Evolutionary conservation across 345 rosid genomes (phyloP).

Genomic region (Cardamine chenopodiifolia): DNA sequence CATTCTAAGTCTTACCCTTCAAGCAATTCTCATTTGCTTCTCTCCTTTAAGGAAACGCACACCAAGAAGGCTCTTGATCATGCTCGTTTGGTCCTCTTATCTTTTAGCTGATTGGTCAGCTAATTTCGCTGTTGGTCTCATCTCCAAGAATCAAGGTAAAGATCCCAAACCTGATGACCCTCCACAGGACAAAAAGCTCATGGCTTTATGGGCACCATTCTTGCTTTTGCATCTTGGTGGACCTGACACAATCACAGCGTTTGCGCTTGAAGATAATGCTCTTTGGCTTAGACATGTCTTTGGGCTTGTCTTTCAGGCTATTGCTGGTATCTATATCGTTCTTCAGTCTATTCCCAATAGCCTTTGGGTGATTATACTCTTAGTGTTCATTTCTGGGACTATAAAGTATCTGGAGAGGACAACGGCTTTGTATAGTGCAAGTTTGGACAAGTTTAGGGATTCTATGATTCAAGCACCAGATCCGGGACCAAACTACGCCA

Average conservation of each 20-base stretch:
- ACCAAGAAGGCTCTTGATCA: conserved; percentile 36
- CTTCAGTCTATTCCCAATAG: conserved; percentile 42
- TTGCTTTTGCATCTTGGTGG: conserved; percentile 69
- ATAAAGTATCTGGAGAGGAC: conserved; percentile 69
- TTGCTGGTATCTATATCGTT: conserved; percentile 54
- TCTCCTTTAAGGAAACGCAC: conserved; percentile 61
- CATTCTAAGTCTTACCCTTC: conserved; percentile 59
- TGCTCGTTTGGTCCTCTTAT: conserved; percentile 60
- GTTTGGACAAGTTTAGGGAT: conserved; percentile 58
- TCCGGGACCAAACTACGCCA: conserved; percentile 63
- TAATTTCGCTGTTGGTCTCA: conserved; percentile 56
- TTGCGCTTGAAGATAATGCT: conserved; percentile 68
- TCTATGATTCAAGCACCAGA: conserved; percentile 62
- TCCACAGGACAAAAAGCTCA: conserved; percentile 40
- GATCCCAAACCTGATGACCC: background rate
- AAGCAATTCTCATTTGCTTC: conserved; percentile 51
- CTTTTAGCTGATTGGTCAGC: conserved; percentile 68
- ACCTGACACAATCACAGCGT: conserved; percentile 68
- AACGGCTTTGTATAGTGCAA: conserved; percentile 56
- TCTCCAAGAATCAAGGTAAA: conserved; percentile 54
- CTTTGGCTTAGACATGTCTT: conserved; percentile 69
- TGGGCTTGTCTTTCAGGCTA: conserved; percentile 49
- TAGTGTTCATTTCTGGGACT: conserved; percentile 56
- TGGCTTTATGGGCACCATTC: conserved; percentile 79
- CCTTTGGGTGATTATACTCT: conserved; percentile 41